Evolutionary conservation across 1,284 basidiomycete genomes (phyloP).

Genomic region (Ganoderma resinaceum): DNA sequence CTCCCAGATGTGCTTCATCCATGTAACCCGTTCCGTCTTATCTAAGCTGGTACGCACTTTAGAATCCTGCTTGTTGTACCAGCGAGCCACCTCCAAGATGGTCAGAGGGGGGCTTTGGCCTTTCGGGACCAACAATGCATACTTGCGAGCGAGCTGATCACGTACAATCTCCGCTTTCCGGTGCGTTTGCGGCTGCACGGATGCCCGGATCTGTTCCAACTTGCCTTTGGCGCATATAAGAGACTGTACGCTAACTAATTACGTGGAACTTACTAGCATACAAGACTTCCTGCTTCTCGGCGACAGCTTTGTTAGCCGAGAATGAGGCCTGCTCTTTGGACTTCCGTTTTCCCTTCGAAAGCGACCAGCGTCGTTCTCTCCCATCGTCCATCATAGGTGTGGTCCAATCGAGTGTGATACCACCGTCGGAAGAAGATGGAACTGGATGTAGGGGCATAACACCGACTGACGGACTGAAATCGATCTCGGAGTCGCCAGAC

Average conservation of each 20-base stretch:
- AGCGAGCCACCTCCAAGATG: slow-evolving; percentile 57
- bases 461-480: slow-evolving; percentile 74
- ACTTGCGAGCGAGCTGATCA: slow-evolving; percentile 71
- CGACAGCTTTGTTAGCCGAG: slow-evolving; percentile 46
- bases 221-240: slow-evolving; percentile 53
- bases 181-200: slow-evolving; percentile 57
- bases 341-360: slow-evolving; percentile 64
- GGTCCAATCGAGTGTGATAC: slow-evolving; percentile 75
- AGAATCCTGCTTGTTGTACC: slow-evolving; percentile 60
- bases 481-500: slow-evolving; percentile 57
- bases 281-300: slow-evolving; percentile 43
- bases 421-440: slow-evolving; percentile 70
- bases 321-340: slow-evolving; percentile 58
- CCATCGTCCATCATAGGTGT: slow-evolving; percentile 59
- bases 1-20: slow-evolving; percentile 70
- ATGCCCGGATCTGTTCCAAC: slow-evolving; percentile 57
- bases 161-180: slow-evolving; percentile 71
- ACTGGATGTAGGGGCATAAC: slow-evolving; percentile 56
- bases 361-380: slow-evolving; percentile 66
- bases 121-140: slow-evolving; percentile 55
- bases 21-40: slow-evolving; percentile 69
- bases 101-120: slow-evolving; percentile 47
- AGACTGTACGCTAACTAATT: slow-evolving; percentile 35
- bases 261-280: slow-evolving; percentile 34
- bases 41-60: slow-evolving; percentile 57